phyloP scores from a whole-genome alignment of 805 yeast species.

The Pichia rugopelliculosa region DNA sequence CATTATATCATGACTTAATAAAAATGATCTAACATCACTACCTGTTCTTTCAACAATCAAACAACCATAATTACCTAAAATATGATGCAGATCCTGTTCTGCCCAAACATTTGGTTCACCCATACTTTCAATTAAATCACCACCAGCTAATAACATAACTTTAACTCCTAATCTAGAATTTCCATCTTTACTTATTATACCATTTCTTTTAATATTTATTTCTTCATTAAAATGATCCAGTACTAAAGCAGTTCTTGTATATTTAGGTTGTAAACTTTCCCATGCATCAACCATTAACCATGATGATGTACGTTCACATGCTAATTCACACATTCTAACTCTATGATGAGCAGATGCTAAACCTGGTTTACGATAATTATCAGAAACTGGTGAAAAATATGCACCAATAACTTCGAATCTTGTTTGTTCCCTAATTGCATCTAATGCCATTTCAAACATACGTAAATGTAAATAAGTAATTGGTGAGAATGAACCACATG shows the following conservation, averaged over 20 bases:
- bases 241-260: constrained; percentile 91
- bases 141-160: constrained; percentile 95
- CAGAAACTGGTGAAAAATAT: constrained; percentile 89
- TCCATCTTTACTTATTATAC: constrained; percentile 53
- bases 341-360: constrained; percentile 83
- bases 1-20: constrained; percentile 93
- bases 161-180: constrained; percentile 63
- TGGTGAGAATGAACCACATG: constrained; percentile 96
- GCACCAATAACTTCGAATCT: constrained; percentile 95
- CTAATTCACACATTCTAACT: constrained; percentile 96
- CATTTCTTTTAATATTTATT: constrained; percentile 83
- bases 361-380: constrained; percentile 89
- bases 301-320: constrained; percentile 91
- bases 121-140: constrained; percentile 95
- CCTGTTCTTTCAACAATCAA: constrained; percentile 96
- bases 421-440: constrained; percentile 84
- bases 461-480: constrained; percentile 89
- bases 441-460: constrained; percentile 99
- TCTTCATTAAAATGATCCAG: constrained; percentile 96
- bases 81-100: constrained; percentile 89
- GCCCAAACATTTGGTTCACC: constrained; percentile 99
- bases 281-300: constrained; percentile 99
- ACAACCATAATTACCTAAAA: constrained; percentile 93
- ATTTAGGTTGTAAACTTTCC: constrained; percentile 89
- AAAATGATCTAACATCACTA: constrained; percentile 85